Evolutionary conservation across 2,329 filamentous ascomycete species (phyloP).

Genomic region (Fusarium penzigii): DNA sequence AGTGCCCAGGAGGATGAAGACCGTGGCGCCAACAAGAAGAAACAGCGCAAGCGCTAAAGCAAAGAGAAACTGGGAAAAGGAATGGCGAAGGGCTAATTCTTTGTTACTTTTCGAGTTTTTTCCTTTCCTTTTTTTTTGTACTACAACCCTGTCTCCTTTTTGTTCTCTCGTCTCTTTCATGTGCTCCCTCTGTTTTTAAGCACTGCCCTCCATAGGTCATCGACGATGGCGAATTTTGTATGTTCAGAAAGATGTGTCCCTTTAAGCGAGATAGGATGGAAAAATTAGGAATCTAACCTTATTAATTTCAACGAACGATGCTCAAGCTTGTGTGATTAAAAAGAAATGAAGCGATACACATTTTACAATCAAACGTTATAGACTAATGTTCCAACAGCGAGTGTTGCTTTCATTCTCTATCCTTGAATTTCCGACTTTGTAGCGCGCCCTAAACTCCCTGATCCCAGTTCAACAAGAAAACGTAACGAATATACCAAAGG

Average conservation of each 20-base stretch:
- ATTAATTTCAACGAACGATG: too few species aligned
- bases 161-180: background rate
- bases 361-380: too few species aligned
- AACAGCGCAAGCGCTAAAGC: slow-evolving; percentile 45
- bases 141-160: background rate
- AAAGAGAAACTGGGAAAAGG: background rate
- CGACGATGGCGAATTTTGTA: too few species aligned
- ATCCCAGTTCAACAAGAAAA: background rate
- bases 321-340: too few species aligned
- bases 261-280: too few species aligned
- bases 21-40: slow-evolving; percentile 66
- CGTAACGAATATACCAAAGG: background rate
- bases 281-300: too few species aligned
- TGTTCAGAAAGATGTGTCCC: too few species aligned
- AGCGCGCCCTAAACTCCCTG: background rate
- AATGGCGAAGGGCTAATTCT: background rate
- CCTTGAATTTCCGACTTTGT: background rate
- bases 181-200: background rate
- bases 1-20: slow-evolving; percentile 56
- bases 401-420: background rate
- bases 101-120: background rate
- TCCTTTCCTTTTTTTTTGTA: background rate
- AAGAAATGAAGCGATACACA: too few species aligned
- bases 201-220: too few species aligned
- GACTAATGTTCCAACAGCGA: background rate